Percentiles rank a stretch among this genome's conserved stretches.
Evolutionary conservation across 2,329 filamentous ascomycete species (phyloP).

Genomic region (Phyllosticta citriasiana): DNA sequence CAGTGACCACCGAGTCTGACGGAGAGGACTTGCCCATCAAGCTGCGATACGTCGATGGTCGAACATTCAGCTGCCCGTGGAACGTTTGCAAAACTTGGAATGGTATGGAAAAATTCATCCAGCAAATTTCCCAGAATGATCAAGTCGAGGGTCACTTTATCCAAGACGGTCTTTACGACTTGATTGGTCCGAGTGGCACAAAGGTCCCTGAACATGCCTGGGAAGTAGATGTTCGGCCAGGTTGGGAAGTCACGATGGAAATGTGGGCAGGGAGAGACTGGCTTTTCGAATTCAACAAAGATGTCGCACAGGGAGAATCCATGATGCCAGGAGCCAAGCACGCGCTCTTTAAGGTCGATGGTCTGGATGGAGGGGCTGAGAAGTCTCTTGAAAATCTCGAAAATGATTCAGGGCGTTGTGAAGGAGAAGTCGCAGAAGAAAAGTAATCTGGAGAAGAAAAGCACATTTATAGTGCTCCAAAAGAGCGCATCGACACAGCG

Average conservation of each 20-base stretch:
- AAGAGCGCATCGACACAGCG: too few species aligned
- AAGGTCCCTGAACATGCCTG: conserved; percentile 40
- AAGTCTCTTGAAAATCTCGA: too few species aligned
- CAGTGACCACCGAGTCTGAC: conserved; percentile 27
- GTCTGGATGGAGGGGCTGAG: too few species aligned
- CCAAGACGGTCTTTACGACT: conserved; percentile 36
- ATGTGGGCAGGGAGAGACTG: conserved; percentile 25
- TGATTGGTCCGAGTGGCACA: conserved; percentile 37
- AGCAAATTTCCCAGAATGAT: conserved; percentile 38
- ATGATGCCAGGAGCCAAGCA: too few species aligned
- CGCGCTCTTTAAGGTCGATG: too few species aligned
- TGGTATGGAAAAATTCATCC: conserved; percentile 40
- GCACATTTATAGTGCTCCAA: too few species aligned
- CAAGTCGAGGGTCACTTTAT: conserved; percentile 37
- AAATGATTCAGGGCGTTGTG: too few species aligned
- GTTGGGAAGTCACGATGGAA: conserved; percentile 39
- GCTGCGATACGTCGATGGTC: conserved; percentile 83
- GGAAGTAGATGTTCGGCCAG: conserved; percentile 38
- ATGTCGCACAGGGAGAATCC: too few species aligned
- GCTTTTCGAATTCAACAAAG: too few species aligned
- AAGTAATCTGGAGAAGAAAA: too few species aligned
- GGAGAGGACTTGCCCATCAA: conserved; percentile 63
- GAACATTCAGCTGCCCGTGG: conserved; percentile 88
- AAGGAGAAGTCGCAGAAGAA: too few species aligned
- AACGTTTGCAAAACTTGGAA: conserved; percentile 74